Evolutionary conservation across 2,329 filamentous ascomycete species (phyloP).

Genomic region (Penicillium sp.): DNA sequence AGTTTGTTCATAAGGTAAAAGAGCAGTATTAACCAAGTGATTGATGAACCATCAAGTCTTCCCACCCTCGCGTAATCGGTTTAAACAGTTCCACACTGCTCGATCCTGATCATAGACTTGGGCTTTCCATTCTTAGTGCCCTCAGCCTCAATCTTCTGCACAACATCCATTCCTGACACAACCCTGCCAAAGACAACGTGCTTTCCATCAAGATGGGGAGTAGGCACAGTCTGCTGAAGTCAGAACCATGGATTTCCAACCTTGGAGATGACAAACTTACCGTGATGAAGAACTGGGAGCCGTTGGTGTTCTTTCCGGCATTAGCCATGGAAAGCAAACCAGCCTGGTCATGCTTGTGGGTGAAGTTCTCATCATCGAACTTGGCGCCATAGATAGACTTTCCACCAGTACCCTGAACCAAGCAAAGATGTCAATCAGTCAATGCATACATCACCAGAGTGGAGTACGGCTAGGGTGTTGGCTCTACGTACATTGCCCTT

Average conservation of each 20-base stretch:
- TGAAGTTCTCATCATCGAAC: slow-evolving; percentile 12
- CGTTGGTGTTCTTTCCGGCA: slow-evolving; percentile 2
- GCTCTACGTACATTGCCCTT: neutral
- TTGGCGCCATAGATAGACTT: slow-evolving; percentile 4
- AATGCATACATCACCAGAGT: neutral
- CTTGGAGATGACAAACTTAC: neutral
- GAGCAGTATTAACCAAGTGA: neutral
- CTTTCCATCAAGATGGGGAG: slow-evolving; percentile 55
- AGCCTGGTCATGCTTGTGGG: slow-evolving; percentile 1
- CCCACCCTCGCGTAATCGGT: neutral
- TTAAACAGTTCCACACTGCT: neutral
- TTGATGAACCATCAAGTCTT: neutral
- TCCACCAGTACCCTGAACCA: slow-evolving; percentile 1
- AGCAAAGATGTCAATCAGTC: neutral
- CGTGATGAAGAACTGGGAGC: neutral
- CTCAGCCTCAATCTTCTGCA: slow-evolving; percentile 2
- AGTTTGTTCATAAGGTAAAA: too few species aligned
- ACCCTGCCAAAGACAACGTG: slow-evolving; percentile 53
- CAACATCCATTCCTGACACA: neutral
- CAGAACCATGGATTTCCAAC: neutral
- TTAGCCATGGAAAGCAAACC: slow-evolving; percentile 7
- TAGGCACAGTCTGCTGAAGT: slow-evolving; percentile 59
- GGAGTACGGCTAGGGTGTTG: neutral
- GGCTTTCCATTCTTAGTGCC: neutral
- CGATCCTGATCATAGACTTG: neutral